Base-by-base conservation (phyloP, 2,329 filamentous ascomycete species). In the Didymella keratinophila region DNA sequence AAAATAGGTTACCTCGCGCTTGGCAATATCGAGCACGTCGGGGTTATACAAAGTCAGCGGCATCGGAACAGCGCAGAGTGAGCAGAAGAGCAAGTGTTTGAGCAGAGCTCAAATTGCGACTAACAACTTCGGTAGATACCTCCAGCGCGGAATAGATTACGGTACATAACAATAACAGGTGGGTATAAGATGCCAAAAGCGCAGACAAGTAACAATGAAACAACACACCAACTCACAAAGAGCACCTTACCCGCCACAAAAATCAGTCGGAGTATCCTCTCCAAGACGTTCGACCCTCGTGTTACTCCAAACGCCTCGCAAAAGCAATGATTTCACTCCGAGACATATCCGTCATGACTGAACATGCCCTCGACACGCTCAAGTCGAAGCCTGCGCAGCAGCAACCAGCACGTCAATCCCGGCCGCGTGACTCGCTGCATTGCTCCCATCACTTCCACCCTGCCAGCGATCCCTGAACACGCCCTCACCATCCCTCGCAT, bases 371-470 rank as follows among this genome's bases (percentile, higher is more conserved):
- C 14, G 8, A 39, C 16, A 39, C 27, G 9, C 25, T 54, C 50
- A 58, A 16, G 39, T 54, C 16, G 50, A 50, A 10, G 56, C 56
- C 41, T 54, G 50, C 18, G 34, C 2, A 37, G 73, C 74, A 48
- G 86, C 88, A 53, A 90, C 85, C 20, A 90, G 73, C n/a, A 82
- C 82, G 76, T 90, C 88, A 66, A 90, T 75, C 0, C 86, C 88
- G 23, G 83, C 83, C 67, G 84, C 86, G 45, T 90, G 88, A n/a
- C 85, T 85, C 37, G 83, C 79, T 0, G 85, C 82, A 60, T 78
- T 78, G 1, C 79, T 82, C 37, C 81, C 79, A 0, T 68, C 68
- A 25, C 81, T 81, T 0, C 86, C 85, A 0, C 87, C 87, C 6
- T 83, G 79, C 87, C 87, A 90, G 4, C 81, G 76, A 6, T 87